Conservation (phyloP, 164 flowering plant genomes). For the Platanus orientalis region DNA sequence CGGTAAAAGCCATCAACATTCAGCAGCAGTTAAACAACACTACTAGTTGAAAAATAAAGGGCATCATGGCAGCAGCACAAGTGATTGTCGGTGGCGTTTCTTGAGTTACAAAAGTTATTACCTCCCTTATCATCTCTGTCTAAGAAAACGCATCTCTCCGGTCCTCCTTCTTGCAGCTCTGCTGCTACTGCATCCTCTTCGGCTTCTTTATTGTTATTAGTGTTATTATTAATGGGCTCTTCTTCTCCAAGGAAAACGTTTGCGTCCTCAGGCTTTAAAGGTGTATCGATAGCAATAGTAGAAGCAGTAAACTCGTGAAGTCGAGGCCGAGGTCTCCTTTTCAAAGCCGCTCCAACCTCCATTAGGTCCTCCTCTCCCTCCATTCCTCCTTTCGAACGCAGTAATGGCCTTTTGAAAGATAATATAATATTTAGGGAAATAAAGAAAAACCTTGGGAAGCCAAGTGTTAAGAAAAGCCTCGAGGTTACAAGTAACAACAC, state of each 20-base stretch:
- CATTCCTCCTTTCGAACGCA: no score
- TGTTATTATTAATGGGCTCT: no score
- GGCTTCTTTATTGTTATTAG: no score
- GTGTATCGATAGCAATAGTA: not conserved
- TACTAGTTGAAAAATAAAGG: not conserved
- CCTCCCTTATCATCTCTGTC: not conserved
- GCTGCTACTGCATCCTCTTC: not conserved
- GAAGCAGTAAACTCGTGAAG: not conserved
- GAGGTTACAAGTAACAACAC: no score
- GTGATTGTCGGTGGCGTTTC: not conserved
- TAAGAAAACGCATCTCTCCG: constrained; percentile 5
- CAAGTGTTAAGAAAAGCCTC: no score
- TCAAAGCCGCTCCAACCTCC: not conserved
- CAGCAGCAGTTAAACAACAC: not conserved
- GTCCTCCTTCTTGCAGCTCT: not conserved
- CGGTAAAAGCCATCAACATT: no score
- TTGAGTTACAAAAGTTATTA: not conserved
- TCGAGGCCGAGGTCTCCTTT: not conserved
- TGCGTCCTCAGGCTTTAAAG: no score
- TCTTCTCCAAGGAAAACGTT: no score
- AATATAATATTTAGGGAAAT: no score
- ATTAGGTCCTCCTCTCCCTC: not conserved
- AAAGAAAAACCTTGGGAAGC: no score
- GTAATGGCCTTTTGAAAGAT: no score
- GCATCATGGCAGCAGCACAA: not conserved